Percentiles rank a stretch among this genome's conserved stretches.
Conservation (phyloP, 2,329 filamentous ascomycete species). For the Xylariaceae sp. region DNA sequence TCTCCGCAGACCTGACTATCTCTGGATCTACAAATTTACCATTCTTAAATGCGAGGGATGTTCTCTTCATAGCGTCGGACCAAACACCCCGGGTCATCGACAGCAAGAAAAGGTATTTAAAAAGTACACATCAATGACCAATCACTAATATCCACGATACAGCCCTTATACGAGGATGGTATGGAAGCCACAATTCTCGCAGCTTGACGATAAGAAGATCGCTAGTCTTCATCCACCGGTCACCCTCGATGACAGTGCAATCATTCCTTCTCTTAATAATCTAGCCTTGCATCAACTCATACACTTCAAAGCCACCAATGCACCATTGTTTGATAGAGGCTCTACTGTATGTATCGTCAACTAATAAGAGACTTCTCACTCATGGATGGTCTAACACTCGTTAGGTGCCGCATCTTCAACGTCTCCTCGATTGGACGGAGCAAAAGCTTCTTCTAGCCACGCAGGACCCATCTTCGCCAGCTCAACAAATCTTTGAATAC, state of each 20-base stretch:
- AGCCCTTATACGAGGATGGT: slow-evolving; percentile 10
- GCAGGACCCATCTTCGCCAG: background rate
- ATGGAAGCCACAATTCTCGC: slow-evolving; percentile 12
- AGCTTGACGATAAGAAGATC: background rate
- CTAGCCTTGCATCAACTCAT: slow-evolving; percentile 14
- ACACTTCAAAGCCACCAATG: slow-evolving; percentile 11
- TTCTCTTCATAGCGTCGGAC: too few relatives aligned
- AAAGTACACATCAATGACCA: too few relatives aligned
- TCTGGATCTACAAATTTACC: too few relatives aligned
- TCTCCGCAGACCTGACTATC: too few relatives aligned
- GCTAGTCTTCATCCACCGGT: slow-evolving; percentile 2
- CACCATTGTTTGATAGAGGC: background rate
- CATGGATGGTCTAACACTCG: too few relatives aligned
- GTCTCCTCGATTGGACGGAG: slow-evolving; percentile 10
- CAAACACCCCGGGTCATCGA: too few relatives aligned
- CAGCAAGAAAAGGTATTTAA: too few relatives aligned
- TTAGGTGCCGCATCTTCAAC: slow-evolving; percentile 1
- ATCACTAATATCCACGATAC: too few relatives aligned
- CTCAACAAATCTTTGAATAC: background rate
- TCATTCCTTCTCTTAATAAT: slow-evolving; percentile 11
- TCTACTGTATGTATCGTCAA: too few relatives aligned
- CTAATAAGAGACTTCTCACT: too few relatives aligned
- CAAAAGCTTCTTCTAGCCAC: background rate
- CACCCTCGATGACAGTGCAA: background rate
- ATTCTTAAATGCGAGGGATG: too few relatives aligned